Evolutionary conservation across 73 alveolate species (phyloP), one percentile per base, ranked within the genome.

Genomic region (Tetrahymena borealis): DNA sequence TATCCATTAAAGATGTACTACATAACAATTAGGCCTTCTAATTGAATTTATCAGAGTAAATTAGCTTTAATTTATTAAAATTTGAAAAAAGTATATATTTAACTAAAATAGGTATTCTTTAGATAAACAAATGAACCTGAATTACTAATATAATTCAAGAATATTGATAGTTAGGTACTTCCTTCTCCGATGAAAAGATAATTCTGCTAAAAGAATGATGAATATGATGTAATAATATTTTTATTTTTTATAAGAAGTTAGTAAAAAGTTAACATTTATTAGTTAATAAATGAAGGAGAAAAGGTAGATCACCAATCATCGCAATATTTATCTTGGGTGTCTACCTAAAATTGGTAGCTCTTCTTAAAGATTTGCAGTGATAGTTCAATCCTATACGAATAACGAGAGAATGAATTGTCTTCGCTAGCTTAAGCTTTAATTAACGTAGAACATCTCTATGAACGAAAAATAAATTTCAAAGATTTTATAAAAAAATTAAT

Each of bases 341-440:
- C 85, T 6, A 24, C 85, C 10, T 8, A 60, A n/a, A 93, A 93
- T 40, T 93, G 95, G 95, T 79, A 33, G 35, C 32, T 79, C 12
- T 93, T 93, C 79, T 93, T 93, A 35, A 91, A 85, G 7, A 32
- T 85, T 35, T 93, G 95, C 78, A 90, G 91, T 32, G 31, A 93
- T n/a, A 39, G 91, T 85, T 33, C 90, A 4, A 90, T 85, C 13
- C 38, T 93, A 36, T 36, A 85, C 18, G 93, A 79, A 15, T 18
- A 93, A 40, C 28, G 37, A 39, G 78, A 93, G 32, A 35, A 39
- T 15, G 95, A 93, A 41, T 36, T 93, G 2, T 41, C 77, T 31
- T 40, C 93, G 12, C 40, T 93, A 33, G 93, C 95, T 16, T 35
- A 42, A 18, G 95, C 95, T 24, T 40, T 93, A 13, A 79, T 39